Evolutionary conservation across 768 basidiomycete genomes (phyloP).

Genomic region (Gautieria morchelliformis): DNA sequence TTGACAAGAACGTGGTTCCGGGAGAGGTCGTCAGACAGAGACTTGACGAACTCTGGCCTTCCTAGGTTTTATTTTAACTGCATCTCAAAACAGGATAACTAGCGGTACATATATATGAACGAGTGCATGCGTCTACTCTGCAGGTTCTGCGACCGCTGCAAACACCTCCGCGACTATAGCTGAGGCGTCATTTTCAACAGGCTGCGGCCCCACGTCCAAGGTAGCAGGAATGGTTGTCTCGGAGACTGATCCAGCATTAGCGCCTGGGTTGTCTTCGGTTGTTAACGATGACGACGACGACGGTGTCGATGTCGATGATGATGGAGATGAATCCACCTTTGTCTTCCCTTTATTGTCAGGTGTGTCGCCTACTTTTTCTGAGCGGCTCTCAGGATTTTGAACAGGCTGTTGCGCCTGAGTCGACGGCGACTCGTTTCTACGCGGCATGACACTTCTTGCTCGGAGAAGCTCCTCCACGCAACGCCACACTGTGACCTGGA

Average conservation of each 20-base stretch:
- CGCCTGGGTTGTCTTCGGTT: too few relatives aligned
- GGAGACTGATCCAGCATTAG: background rate
- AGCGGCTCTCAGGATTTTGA: background rate
- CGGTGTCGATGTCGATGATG: background rate
- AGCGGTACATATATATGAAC: background rate
- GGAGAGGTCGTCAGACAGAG: constrained; percentile 45
- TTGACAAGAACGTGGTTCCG: constrained; percentile 54
- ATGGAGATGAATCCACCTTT: background rate
- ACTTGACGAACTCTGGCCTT: constrained; percentile 30
- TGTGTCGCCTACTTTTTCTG: background rate
- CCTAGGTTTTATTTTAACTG: background rate
- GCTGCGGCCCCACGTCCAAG: background rate
- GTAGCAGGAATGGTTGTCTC: background rate
- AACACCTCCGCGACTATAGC: background rate
- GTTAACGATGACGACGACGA: too few relatives aligned
- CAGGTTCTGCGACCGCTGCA: background rate
- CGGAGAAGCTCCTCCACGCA: constrained; percentile 74
- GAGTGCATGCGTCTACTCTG: background rate
- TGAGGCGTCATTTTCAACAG: background rate
- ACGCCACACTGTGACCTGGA: constrained; percentile 61
- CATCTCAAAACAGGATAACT: background rate
- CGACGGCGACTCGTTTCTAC: constrained; percentile 2
- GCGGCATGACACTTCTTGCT: constrained; percentile 63
- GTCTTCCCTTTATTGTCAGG: background rate
- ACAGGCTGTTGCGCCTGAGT: background rate